phyloP scores from a whole-genome alignment of 1,139 yeast genomes.

The Meyerozyma athensensis region DNA sequence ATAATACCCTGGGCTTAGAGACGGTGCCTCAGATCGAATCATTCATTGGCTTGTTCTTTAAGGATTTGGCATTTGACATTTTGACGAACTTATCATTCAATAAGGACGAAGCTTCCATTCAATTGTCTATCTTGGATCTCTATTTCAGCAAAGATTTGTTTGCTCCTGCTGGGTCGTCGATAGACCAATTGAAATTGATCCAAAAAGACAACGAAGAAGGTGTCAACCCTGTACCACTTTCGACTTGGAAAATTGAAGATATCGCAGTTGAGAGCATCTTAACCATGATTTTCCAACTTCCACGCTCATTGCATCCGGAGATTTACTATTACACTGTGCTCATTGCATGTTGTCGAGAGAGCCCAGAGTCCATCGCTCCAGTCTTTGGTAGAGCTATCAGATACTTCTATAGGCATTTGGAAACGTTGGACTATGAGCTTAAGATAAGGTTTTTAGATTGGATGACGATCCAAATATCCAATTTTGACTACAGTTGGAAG shows the following conservation, averaged over 20 bases:
- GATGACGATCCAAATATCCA: slow-evolving; percentile 91
- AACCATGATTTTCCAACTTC: slow-evolving; percentile 72
- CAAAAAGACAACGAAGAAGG: slow-evolving; percentile 37
- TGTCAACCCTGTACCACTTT: slow-evolving; percentile 40
- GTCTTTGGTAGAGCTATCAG: slow-evolving; percentile 93
- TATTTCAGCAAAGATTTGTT: slow-evolving; percentile 69
- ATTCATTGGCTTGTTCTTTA: slow-evolving; percentile 54
- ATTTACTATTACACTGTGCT: slow-evolving; percentile 85
- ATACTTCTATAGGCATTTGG: slow-evolving; percentile 67
- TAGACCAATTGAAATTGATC: slow-evolving; percentile 56
- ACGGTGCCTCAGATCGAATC: slow-evolving; percentile 69
- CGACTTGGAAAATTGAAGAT: slow-evolving; percentile 92
- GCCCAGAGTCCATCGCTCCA: slow-evolving; percentile 90
- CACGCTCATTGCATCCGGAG: slow-evolving; percentile 58
- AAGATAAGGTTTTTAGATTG: slow-evolving; percentile 76
- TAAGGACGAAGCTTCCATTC: slow-evolving; percentile 82
- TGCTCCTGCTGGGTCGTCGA: slow-evolving; percentile 78
- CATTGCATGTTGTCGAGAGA: slow-evolving; percentile 81
- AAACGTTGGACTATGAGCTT: slow-evolving; percentile 69
- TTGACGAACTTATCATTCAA: slow-evolving; percentile 82
- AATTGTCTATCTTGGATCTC: slow-evolving; percentile 68
- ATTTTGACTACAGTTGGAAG: slow-evolving; percentile 95
- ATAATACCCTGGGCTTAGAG: slow-evolving; percentile 44
- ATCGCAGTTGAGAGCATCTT: slow-evolving; percentile 80
- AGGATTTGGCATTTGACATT: slow-evolving; percentile 72